These are phyloP conservation scores for Cladosporium austrohemisphaericum DNA, from an alignment of 2,329 filamentous ascomycete species.

Conservation along the genomic window DNA sequence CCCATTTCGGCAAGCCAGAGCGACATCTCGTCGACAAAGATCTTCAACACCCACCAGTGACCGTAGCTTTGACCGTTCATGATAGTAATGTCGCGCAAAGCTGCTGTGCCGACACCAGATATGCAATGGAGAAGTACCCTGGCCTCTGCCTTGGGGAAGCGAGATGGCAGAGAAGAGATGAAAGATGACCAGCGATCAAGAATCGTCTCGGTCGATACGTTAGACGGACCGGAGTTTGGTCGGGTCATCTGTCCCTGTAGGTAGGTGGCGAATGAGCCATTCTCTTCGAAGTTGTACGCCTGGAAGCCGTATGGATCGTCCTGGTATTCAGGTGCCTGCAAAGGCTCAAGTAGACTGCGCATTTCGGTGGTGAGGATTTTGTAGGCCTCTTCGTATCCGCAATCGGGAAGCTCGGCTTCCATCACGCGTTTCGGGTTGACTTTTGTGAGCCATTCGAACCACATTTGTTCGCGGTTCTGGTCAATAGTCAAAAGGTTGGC, in stretches of 20 bases:
- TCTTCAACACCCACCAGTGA: conserved; percentile 94
- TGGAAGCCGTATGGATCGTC: conserved; percentile 38
- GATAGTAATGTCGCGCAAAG: conserved; percentile 77
- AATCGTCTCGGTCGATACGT: conserved; percentile 56
- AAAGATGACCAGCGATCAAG: conserved; percentile 77
- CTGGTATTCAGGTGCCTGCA: conserved; percentile 43
- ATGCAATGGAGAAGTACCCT: conserved; percentile 73
- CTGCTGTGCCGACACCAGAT: conserved; percentile 69
- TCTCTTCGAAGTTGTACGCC: conserved; percentile 40
- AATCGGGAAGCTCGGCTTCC: conserved; percentile 54
- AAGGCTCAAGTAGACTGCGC: conserved; percentile 65
- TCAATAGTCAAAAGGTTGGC: conserved; percentile 88
- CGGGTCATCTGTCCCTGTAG: conserved; percentile 30
- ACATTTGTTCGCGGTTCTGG: conserved; percentile 92
- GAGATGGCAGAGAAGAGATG: conserved; percentile 62
- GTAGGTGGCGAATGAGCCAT: conserved; percentile 40
- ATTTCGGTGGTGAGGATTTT: conserved; percentile 58
- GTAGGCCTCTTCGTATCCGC: conserved; percentile 55
- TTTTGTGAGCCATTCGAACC: conserved; percentile 75
- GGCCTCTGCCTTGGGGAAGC: conserved; percentile 70
- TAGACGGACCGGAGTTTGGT: conserved; percentile 24
- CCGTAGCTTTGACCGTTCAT: conserved; percentile 75
- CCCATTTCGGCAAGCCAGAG: conserved; percentile 85
- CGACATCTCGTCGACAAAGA: conserved; percentile 93
- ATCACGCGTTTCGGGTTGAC: conserved; percentile 56